Evolutionary conservation across 73 alveolate genomes (phyloP), one percentile per base, ranked within the genome.

Genomic region (Paramecium primaurelia): DNA sequence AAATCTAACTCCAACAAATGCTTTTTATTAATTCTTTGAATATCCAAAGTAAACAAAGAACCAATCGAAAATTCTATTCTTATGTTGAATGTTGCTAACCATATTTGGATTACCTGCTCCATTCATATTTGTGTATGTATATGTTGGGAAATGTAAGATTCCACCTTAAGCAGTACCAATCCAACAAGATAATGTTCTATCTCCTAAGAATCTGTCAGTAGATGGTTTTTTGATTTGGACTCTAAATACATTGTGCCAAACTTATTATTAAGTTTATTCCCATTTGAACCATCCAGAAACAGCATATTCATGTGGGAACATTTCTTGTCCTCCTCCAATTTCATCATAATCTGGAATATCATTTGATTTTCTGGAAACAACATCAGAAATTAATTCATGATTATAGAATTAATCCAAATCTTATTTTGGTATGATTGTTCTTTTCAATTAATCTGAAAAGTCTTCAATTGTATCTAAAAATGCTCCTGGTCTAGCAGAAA

Each of bases 61-160:
- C 91, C 91, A 80, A 22, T 80, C 77, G 20, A 45, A 18, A 9
- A 38, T 59, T 80, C 91, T 80, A 80, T 86, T 40, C 47, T 86
- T 86, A 26, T 86, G 93, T 14, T 25, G 47, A 6, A 86, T 86
- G 40, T 86, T 86, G 10, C 71, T 51, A 30, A 36, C 60, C 32
- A 37, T 25, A 71, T 86, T 86, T 20, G 93, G 47, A 40, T 58
- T 86, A 12, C 93, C 93, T n/a, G 93, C 93, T 25, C 93, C 93
- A 26, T 86, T 59, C 86, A 54, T 58, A 22, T 58, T 86, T 2
- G 88, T 86, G 47, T 58, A 86, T 36, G 93, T 59, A n/a, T 86
- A 86, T 3, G 93, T 86, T 86, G 93, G 89, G 64, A 51, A 59
- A 40, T 86, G 93, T 18, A 86, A 64, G 9, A 80, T 80, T n/a